A percentile compares a stretch with the other conserved stretches of the same genome.
Conservation (phyloP, 192 early-diverging fungal genomes). For the Gaertneriomyces sp. region DNA sequence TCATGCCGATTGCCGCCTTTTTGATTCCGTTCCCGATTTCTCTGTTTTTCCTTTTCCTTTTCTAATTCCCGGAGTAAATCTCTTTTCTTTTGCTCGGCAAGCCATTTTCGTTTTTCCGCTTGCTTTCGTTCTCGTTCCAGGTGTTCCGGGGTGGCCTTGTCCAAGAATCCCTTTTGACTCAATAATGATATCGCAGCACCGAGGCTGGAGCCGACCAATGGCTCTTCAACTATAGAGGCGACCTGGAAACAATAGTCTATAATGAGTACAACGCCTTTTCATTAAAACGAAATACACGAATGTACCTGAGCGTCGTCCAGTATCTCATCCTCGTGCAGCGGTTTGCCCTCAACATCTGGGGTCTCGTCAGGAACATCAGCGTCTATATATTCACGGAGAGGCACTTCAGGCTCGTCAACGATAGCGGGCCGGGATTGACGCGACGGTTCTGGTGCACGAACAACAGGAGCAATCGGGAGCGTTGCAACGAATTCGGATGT, state of each 20-base stretch:
- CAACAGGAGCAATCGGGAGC: slow-evolving; percentile 41
- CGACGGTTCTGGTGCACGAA: slow-evolving; percentile 13
- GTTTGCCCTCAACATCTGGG: background rate
- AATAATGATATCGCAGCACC: slow-evolving; percentile 79
- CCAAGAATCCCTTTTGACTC: slow-evolving; percentile 69
- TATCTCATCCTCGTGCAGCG: slow-evolving; percentile 26
- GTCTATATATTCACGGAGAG: too few relatives aligned
- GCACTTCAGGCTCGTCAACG: slow-evolving; percentile 6
- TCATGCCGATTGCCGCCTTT: slow-evolving; percentile 33
- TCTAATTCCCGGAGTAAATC: slow-evolving; percentile 58
- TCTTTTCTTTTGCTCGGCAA: slow-evolving; percentile 59
- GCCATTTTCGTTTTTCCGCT: slow-evolving; percentile 63
- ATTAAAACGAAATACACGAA: slow-evolving; percentile 18
- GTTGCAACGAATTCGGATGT: slow-evolving; percentile 84
- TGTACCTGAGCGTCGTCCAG: slow-evolving; percentile 29
- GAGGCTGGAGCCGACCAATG: slow-evolving; percentile 72
- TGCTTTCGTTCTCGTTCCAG: slow-evolving; percentile 58
- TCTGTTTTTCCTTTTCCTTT: slow-evolving; percentile 65
- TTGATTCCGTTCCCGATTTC: slow-evolving; percentile 47
- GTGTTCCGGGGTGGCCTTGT: slow-evolving; percentile 66
- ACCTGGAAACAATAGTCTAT: slow-evolving; percentile 1
- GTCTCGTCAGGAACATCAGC: slow-evolving; percentile 4
- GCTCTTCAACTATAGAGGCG: slow-evolving; percentile 64
- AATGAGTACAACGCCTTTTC: background rate
- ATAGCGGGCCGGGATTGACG: slow-evolving; percentile 4